phyloP scores from a whole-genome alignment of 2,329 filamentous ascomycete genomes.

The Davidsoniella virescens region DNA sequence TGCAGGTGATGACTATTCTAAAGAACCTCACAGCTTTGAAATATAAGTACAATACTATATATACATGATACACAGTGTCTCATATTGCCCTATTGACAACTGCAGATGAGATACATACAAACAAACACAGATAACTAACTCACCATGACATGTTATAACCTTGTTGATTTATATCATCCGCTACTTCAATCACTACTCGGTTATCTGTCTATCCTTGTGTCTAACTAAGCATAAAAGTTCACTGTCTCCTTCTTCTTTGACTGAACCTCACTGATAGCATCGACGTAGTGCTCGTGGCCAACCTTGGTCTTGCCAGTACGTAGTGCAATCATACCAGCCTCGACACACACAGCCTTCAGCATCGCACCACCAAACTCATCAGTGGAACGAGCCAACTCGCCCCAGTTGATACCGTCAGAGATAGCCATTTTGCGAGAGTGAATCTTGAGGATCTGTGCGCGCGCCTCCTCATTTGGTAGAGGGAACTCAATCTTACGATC shows the following conservation, averaged over 20 bases:
- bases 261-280: constrained; percentile 92
- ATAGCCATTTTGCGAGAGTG: constrained; percentile 98
- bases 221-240: constrained; percentile 36
- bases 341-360: constrained; percentile 95
- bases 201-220: neutral
- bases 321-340: constrained; percentile 97
- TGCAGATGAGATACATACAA: too few relatives aligned
- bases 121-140: too few relatives aligned
- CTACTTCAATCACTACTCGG: too few relatives aligned
- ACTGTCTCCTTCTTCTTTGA: constrained; percentile 84
- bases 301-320: constrained; percentile 92
- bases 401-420: constrained; percentile 86
- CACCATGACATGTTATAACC: too few relatives aligned
- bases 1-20: too few relatives aligned
- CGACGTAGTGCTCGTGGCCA: constrained; percentile 94
- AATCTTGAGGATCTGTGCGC: constrained; percentile 92
- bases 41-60: too few relatives aligned
- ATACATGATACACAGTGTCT: too few relatives aligned
- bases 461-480: constrained; percentile 90
- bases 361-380: constrained; percentile 97
- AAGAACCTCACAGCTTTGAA: too few relatives aligned
- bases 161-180: too few relatives aligned
- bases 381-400: constrained; percentile 84
- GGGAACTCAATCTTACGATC: constrained; percentile 98
- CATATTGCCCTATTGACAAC: too few relatives aligned